phyloP scores from a whole-genome alignment of 805 yeast species.

The Zygosaccharomyces lentus region DNA sequence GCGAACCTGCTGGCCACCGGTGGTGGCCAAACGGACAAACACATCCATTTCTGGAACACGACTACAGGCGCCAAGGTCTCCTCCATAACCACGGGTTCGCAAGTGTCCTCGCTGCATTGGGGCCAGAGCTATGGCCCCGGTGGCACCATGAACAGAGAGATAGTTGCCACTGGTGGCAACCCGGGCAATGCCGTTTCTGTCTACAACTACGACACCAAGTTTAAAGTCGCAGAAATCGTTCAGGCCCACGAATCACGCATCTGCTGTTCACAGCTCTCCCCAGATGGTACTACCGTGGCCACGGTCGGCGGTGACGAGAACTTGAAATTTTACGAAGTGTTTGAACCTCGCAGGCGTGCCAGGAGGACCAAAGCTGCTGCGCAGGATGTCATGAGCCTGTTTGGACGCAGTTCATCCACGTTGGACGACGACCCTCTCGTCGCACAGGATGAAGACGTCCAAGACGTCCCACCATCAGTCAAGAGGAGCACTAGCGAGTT shows the following conservation, averaged over 20 bases:
- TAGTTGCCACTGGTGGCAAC: slow-evolving; percentile 90
- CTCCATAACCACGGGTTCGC: slow-evolving; percentile 87
- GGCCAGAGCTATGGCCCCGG: slow-evolving; percentile 46
- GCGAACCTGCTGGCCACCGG: slow-evolving; percentile 85
- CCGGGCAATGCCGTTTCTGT: slow-evolving; percentile 81
- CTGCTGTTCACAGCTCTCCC: slow-evolving; percentile 75
- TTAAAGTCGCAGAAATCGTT: slow-evolving; percentile 79
- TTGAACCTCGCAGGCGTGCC: slow-evolving; percentile 50
- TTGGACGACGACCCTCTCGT: slow-evolving; percentile 9
- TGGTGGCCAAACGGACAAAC: slow-evolving; percentile 88
- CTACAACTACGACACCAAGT: slow-evolving; percentile 80
- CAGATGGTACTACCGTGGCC: slow-evolving; percentile 85
- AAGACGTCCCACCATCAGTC: slow-evolving; percentile 13
- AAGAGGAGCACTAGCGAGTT: slow-evolving; percentile 24
- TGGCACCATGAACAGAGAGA: slow-evolving; percentile 44
- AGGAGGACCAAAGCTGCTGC: slow-evolving; percentile 32
- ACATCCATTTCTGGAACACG: slow-evolving; percentile 93
- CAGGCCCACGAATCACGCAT: slow-evolving; percentile 90
- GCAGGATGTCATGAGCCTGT: slow-evolving; percentile 21
- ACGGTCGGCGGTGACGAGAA: slow-evolving; percentile 97
- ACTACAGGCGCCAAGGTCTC: slow-evolving; percentile 83
- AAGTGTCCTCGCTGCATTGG: slow-evolving; percentile 92
- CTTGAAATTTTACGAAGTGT: slow-evolving; percentile 88
- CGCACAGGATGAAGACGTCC: slow-evolving; percentile 12
- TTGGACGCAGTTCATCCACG: slow-evolving; percentile 10